phyloP scores from a whole-genome alignment of 169 alveolate genomes.

The Plasmodium coatneyi region DNA sequence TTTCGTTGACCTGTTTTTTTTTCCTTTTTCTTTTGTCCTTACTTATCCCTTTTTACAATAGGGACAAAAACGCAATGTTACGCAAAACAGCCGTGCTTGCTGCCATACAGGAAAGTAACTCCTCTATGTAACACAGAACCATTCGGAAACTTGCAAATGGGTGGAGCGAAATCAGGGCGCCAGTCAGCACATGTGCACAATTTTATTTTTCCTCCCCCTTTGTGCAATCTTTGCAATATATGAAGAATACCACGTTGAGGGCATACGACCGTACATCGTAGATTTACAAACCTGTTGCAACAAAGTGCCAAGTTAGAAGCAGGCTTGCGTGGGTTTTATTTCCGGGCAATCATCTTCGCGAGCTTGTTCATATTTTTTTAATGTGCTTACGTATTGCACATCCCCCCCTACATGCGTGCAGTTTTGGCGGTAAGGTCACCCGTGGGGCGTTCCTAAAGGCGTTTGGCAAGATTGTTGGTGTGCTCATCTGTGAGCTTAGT shows the following conservation, averaged over 20 bases:
- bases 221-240: neutral
- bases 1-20: neutral
- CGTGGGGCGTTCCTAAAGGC: neutral
- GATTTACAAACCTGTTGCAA: neutral
- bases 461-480: neutral
- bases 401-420: neutral
- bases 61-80: neutral
- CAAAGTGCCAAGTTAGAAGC: neutral
- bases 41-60: neutral
- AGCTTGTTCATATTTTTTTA: neutral
- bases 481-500: neutral
- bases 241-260: neutral
- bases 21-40: neutral
- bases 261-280: neutral
- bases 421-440: neutral
- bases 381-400: neutral
- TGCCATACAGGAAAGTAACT: neutral
- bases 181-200: neutral
- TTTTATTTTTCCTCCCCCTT: neutral
- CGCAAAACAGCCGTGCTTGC: neutral
- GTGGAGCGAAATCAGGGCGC: neutral
- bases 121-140: neutral
- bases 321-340: neutral
- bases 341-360: neutral
- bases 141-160: neutral